These are phyloP conservation scores for Flammula alnicola DNA, from an alignment of 1,284 basidiomycete species.

Conservation along the genomic window DNA sequence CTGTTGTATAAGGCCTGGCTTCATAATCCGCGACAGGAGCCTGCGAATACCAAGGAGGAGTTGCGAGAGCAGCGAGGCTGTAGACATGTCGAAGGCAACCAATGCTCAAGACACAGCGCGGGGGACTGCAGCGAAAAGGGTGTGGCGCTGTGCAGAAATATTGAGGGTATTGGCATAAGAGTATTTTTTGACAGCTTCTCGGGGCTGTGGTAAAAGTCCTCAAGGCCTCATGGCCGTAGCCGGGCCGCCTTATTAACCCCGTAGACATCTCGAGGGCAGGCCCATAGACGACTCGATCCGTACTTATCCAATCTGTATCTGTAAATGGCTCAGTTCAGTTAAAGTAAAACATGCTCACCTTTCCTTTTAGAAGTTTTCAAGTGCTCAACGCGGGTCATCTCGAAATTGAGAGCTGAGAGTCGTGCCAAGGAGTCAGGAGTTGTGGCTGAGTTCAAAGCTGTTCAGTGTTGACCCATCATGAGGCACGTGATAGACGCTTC, in stretches of 20 bases:
- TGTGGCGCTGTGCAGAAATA: background rate
- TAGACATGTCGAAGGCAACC: constrained; percentile 11
- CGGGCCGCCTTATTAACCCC: background rate
- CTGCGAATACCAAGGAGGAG: constrained; percentile 13
- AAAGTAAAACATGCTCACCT: no score
- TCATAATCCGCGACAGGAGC: constrained; percentile 8
- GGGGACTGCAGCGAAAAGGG: background rate
- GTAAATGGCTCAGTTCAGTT: no score
- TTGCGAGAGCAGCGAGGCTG: constrained; percentile 6
- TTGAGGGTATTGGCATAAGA: background rate
- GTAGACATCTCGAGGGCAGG: background rate
- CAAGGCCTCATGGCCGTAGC: background rate
- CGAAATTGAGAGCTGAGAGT: no score
- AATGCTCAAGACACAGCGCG: background rate
- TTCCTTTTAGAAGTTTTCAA: no score
- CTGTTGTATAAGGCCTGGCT: background rate
- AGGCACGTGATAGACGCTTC: no score
- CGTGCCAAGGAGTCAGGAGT: no score
- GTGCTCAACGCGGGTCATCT: no score
- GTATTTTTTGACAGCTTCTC: background rate
- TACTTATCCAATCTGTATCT: no score
- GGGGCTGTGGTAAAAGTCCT: constrained; percentile 1
- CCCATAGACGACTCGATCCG: background rate
- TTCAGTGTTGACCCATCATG: no score
- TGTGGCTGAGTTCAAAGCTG: no score